phyloP scores from a whole-genome alignment of 2,329 filamentous ascomycete species.

The Nectriaceae sp. region DNA sequence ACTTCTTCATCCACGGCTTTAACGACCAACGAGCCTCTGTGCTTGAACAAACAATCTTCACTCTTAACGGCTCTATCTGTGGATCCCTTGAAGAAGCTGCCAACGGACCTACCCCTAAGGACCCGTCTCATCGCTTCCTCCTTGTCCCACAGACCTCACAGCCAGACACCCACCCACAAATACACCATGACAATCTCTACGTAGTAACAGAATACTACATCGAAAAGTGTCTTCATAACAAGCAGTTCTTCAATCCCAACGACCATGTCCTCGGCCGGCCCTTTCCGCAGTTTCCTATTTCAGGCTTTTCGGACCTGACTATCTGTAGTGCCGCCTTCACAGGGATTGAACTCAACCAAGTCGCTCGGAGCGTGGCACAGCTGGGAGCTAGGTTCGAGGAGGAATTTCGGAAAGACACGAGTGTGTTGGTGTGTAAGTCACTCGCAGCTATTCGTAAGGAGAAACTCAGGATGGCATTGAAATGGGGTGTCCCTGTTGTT shows the following conservation, averaged over 20 bases:
- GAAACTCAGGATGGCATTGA: slow-evolving; percentile 76
- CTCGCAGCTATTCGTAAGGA: slow-evolving; percentile 61
- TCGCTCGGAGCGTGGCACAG: slow-evolving; percentile 74
- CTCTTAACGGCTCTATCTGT: slow-evolving; percentile 48
- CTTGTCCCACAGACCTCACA: slow-evolving; percentile 56
- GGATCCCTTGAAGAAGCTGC: slow-evolving; percentile 44
- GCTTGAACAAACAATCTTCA: slow-evolving; percentile 48
- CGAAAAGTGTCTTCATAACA: slow-evolving; percentile 82
- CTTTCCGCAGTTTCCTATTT: slow-evolving; percentile 69
- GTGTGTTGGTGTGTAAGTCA: slow-evolving; percentile 73
- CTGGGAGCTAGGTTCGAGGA: slow-evolving; percentile 83
- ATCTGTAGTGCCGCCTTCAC: slow-evolving; percentile 83
- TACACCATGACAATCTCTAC: slow-evolving; percentile 41
- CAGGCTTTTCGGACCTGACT: slow-evolving; percentile 67
- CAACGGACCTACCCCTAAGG: slow-evolving; percentile 28
- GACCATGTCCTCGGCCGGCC: slow-evolving; percentile 76
- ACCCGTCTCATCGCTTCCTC: slow-evolving; percentile 46
- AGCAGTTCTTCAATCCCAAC: slow-evolving; percentile 67
- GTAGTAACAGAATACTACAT: slow-evolving; percentile 90
- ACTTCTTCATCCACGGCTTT: slow-evolving; percentile 64
- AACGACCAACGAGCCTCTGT: slow-evolving; percentile 51
- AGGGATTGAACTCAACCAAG: slow-evolving; percentile 82
- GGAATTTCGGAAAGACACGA: slow-evolving; percentile 69
- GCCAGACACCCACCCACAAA: slow-evolving; percentile 44
- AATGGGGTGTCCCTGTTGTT: slow-evolving; percentile 81